phyloP scores from a whole-genome alignment of 73 alveolate genomes.

The Loxodes magnus region DNA sequence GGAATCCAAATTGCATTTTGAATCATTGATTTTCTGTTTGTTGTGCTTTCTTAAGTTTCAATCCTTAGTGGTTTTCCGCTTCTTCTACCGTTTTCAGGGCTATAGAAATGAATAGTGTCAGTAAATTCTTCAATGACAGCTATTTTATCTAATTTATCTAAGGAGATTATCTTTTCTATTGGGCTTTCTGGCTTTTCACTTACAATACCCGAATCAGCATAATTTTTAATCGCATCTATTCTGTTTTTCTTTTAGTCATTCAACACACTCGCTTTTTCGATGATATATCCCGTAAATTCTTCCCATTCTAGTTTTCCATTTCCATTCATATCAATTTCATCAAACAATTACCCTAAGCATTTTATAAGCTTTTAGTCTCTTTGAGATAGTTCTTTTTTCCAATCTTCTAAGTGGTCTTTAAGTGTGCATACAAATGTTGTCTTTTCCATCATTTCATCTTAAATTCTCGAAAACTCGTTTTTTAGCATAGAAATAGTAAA shows the following conservation, averaged over 20 bases:
- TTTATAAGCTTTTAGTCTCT: conserved; percentile 45
- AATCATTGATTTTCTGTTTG: conserved; percentile 2
- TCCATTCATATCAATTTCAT: conserved; percentile 61
- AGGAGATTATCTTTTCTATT: conserved; percentile 26
- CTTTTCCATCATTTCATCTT: conserved; percentile 29
- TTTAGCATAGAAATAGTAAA: conserved; percentile 57
- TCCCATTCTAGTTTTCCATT: conserved; percentile 66
- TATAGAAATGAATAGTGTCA: conserved; percentile 47
- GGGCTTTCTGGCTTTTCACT: too few species aligned
- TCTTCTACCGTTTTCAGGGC: conserved; percentile 50
- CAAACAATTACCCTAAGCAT: conserved; percentile 25
- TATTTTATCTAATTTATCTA: conserved; percentile 42
- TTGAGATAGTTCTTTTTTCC: conserved; percentile 53
- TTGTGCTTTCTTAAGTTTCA: conserved; percentile 22
- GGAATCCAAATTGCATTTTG: conserved; percentile 17
- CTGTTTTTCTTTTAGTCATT: conserved; percentile 35
- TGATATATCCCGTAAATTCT: conserved; percentile 61
- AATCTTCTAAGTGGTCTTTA: conserved; percentile 49
- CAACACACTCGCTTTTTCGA: conserved; percentile 58
- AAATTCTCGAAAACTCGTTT: conserved; percentile 37
- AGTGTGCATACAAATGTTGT: conserved; percentile 52
- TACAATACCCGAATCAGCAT: too few species aligned
- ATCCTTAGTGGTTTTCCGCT: conserved; percentile 47
- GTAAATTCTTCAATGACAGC: conserved; percentile 62
- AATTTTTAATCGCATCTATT: conserved; percentile 52